Base-by-base conservation (phyloP, 108 stramenopile genomes). In the Pseudonitzschia delicatissima region DNA sequence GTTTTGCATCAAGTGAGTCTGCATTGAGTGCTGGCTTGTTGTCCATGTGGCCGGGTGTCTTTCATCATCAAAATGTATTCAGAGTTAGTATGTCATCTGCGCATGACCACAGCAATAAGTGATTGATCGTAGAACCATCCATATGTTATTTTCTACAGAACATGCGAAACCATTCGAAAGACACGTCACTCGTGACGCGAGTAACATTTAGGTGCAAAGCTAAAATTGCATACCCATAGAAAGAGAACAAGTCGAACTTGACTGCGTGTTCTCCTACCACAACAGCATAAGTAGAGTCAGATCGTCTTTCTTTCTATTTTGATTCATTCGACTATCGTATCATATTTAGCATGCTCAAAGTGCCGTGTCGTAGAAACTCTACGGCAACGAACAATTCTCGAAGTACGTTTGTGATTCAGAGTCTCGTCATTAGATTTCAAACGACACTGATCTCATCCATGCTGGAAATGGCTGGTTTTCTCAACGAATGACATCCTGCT, bases 51-150 rank as follows among this genome's bases (percentile, higher is more conserved):
- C 62, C 18, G 34, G 8, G 26, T 57, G 55, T 80, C 79, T 15
- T 80, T 74, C 45, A 73, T 72, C 62, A 72, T 68, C 37, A 61
- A 66, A 33, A 76, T n/a, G 47, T 48, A 48, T 48, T 48, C 47
- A 48, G 47, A 23, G 20, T 48, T 21, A 39, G 37, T 8, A 39
- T 39, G 11, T 39, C 20, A 23, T 48, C 17, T 2, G 47, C 23
- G 20, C 20, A 17, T 13, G n/a, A 44, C 42, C 42, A 1, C 13
- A 13, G 1, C 17, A n/a, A 44, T 44, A 1, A 2, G 20, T 18
- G 20, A 48, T 48, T 9, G 47, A n/a, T n/a, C n/a, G n/a, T n/a
- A n/a, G n/a, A 48, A 48, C 7, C 4, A 48, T 23, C 21, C 47
- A 17, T 48, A 48, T 48, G 47, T 48, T 48, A 48, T 23, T 6